Conservation (phyloP, 176 grass and related monocot genomes). For the Carex scoparia region DNA sequence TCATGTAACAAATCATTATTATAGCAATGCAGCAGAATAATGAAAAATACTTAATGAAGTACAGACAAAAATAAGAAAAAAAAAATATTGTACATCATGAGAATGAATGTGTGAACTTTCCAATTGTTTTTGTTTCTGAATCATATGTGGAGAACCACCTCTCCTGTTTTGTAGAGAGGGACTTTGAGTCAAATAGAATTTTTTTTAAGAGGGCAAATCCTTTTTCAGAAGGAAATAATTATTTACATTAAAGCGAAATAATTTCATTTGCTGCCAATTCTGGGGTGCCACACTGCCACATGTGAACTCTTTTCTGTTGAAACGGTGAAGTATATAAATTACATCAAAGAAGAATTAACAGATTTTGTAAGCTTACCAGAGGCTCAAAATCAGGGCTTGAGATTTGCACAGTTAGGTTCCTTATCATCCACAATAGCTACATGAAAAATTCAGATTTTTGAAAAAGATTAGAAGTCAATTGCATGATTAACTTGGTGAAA, state of each 20-base stretch:
- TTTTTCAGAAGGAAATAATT: background rate
- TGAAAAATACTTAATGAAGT: background rate
- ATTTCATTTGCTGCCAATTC: too few species aligned
- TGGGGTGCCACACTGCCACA: too few species aligned
- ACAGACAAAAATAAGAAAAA: background rate
- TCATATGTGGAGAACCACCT: constrained; percentile 62
- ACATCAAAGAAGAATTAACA: background rate
- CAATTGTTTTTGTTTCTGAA: constrained; percentile 33
- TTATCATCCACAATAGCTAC: constrained; percentile 65
- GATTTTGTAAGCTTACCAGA: constrained; percentile 42
- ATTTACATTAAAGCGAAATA: background rate
- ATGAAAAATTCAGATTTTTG: constrained; percentile 5
- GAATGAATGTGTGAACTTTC: constrained; percentile 9
- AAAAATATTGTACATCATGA: background rate
- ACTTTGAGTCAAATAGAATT: background rate
- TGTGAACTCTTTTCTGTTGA: background rate
- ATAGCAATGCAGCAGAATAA: background rate
- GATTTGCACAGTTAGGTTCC: constrained; percentile 60
- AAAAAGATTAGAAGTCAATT: background rate
- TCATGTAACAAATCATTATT: background rate
- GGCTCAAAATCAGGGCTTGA: constrained; percentile 41
- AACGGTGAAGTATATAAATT: background rate
- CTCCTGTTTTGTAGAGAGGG: constrained; percentile 29
- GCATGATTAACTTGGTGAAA: background rate
- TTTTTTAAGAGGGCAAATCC: background rate